A percentile compares a stretch with the other conserved stretches of the same genome.
Conservation (phyloP, 805 yeast genomes). For the Saturnispora dispora region DNA sequence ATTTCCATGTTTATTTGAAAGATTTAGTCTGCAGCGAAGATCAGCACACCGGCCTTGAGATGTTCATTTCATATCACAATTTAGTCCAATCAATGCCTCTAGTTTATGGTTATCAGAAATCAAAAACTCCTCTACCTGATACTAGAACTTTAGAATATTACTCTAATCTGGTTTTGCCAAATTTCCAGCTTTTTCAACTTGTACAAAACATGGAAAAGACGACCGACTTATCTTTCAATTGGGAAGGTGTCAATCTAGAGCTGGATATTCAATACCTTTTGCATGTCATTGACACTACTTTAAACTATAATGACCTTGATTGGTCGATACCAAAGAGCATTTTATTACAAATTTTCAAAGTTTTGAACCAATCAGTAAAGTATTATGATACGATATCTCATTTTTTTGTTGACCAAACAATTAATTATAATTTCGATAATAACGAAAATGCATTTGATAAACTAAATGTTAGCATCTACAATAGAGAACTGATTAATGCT, state of each 20-base stretch:
- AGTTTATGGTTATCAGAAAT: conserved; percentile 18
- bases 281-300: conserved; percentile 17
- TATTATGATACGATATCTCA: conserved; percentile 9
- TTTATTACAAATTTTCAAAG: conserved; percentile 21
- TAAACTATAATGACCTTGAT: conserved; percentile 1
- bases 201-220: conserved; percentile 1
- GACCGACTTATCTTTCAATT: conserved; percentile 13
- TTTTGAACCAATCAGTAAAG: conserved; percentile 15
- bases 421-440: not conserved
- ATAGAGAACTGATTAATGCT: not conserved
- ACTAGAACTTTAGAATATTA: conserved; percentile 15
- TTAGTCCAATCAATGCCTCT: conserved; percentile 23
- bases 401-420: conserved; percentile 6
- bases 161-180: conserved; percentile 15
- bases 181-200: conserved; percentile 16
- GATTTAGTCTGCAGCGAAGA: not conserved
- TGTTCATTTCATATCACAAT: conserved; percentile 19
- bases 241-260: conserved; percentile 12
- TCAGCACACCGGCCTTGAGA: conserved; percentile 12
- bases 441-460: not conserved
- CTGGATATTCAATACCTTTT: conserved; percentile 21
- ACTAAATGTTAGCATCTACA: conserved; percentile 2
- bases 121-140: conserved; percentile 16
- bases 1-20: conserved; percentile 13
- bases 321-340: conserved; percentile 12